Evolutionary conservation across 192 early-diverging fungal genomes (phyloP).

Genomic region (Paraglomus brasilianum): DNA sequence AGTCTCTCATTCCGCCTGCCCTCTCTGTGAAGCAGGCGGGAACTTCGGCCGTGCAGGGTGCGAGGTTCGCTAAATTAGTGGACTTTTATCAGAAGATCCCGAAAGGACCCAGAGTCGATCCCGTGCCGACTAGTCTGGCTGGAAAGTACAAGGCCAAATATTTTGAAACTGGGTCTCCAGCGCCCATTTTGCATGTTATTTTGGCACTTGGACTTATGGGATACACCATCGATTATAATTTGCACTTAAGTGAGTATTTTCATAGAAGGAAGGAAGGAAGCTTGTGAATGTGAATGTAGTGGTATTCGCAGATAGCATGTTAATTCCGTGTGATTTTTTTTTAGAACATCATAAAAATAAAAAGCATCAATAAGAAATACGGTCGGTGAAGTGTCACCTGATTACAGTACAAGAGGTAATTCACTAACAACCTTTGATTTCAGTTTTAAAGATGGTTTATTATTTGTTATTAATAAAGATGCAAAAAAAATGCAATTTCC

Average conservation of each 20-base stretch:
- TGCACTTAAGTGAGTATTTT: slow-evolving; percentile 15
- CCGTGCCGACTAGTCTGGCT: background rate
- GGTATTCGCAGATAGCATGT: too few relatives aligned
- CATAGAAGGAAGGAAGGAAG: too few relatives aligned
- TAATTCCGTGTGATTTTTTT: too few relatives aligned
- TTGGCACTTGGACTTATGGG: background rate
- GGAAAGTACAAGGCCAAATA: slow-evolving; percentile 11
- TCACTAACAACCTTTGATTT: too few relatives aligned
- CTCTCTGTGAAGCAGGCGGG: slow-evolving; percentile 6
- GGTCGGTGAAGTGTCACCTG: too few relatives aligned
- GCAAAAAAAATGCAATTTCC: too few relatives aligned
- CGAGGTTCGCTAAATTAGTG: background rate
- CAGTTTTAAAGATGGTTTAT: too few relatives aligned
- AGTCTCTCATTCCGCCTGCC: slow-evolving; percentile 17
- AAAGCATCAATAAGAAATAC: too few relatives aligned
- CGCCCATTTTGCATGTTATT: slow-evolving; percentile 23
- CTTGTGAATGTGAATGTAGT: too few relatives aligned
- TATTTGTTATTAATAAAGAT: too few relatives aligned
- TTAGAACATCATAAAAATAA: too few relatives aligned
- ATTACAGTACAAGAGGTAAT: too few relatives aligned
- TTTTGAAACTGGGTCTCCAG: slow-evolving; percentile 16
- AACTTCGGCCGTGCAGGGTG: background rate
- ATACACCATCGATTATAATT: slow-evolving; percentile 5
- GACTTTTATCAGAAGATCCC: slow-evolving; percentile 16
- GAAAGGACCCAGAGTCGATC: background rate